phyloP scores from a whole-genome alignment of 495 filamentous ascomycete genomes.

The Neurospora sp. region DNA sequence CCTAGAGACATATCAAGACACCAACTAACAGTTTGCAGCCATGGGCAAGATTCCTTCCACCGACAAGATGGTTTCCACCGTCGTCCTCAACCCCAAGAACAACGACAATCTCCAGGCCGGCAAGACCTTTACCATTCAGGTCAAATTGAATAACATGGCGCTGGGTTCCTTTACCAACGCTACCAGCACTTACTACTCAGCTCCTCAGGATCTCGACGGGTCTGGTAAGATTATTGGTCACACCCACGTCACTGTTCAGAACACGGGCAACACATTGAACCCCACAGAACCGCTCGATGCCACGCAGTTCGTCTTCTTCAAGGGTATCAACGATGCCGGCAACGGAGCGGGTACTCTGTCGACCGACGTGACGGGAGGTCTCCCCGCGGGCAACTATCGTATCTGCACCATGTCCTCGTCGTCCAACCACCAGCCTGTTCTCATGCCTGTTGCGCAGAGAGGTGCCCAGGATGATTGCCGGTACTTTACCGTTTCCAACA shows the following conservation, averaged over 20 bases:
- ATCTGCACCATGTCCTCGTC: conserved; percentile 61
- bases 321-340: conserved; percentile 65
- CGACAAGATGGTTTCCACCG: conserved; percentile 55
- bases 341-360: conserved; percentile 50
- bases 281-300: conserved; percentile 45
- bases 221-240: conserved; percentile 55
- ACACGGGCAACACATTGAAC: conserved; percentile 41
- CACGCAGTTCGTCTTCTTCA: conserved; percentile 60
- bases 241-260: conserved; percentile 62
- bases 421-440: conserved; percentile 66
- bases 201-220: conserved; percentile 50
- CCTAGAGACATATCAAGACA: background rate
- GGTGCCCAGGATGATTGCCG: conserved; percentile 65
- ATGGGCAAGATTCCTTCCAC: conserved; percentile 64
- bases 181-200: conserved; percentile 54
- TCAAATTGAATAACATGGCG: conserved; percentile 50
- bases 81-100: conserved; percentile 47
- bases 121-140: conserved; percentile 45
- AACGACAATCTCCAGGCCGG: conserved; percentile 36
- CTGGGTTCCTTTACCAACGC: conserved; percentile 61
- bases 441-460: conserved; percentile 70
- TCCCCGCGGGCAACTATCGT: conserved; percentile 58
- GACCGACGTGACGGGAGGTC: conserved; percentile 49
- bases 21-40: conserved; percentile 28
- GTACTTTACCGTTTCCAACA: conserved; percentile 42